Conservation (phyloP, 2,329 filamentous ascomycete species). For the Amphichorda felina region DNA sequence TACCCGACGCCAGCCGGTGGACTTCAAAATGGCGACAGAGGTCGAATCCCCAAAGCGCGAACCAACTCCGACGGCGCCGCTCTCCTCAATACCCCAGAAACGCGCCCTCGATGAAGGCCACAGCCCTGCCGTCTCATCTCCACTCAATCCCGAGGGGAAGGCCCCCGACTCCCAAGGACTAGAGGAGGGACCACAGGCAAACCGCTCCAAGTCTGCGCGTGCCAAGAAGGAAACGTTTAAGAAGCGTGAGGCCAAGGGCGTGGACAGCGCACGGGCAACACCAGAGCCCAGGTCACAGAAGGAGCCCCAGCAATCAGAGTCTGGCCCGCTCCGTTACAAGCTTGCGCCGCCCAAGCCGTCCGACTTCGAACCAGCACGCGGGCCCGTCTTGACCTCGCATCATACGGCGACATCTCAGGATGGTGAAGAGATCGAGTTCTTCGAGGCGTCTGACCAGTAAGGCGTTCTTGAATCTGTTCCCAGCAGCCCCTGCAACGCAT, state of each 20-base stretch:
- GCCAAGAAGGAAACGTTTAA: constrained; percentile 56
- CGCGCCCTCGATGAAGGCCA: constrained; percentile 58
- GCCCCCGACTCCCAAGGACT: constrained; percentile 22
- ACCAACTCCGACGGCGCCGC: constrained; percentile 23
- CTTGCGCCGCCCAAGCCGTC: constrained; percentile 49
- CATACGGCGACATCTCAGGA: constrained; percentile 38
- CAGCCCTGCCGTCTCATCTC: constrained; percentile 59
- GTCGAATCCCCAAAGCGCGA: constrained; percentile 26
- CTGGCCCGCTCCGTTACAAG: constrained; percentile 47
- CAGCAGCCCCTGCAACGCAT: neutral
- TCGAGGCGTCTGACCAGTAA: constrained; percentile 54
- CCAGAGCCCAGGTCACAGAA: constrained; percentile 37
- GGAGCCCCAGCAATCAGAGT: constrained; percentile 27
- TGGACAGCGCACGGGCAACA: constrained; percentile 40
- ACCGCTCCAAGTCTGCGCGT: constrained; percentile 27
- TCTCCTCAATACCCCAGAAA: constrained; percentile 48
- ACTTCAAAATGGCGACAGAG: constrained; percentile 21
- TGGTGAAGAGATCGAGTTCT: constrained; percentile 42
- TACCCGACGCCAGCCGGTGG: too few species aligned
- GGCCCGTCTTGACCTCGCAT: constrained; percentile 42
- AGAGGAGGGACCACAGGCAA: constrained; percentile 30
- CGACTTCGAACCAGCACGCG: constrained; percentile 49
- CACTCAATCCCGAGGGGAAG: constrained; percentile 56
- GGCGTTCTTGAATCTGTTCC: constrained; percentile 12
- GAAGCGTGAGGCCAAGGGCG: constrained; percentile 53